Conservation (phyloP, 1,284 basidiomycete genomes). For the Malassezia nana region DNA sequence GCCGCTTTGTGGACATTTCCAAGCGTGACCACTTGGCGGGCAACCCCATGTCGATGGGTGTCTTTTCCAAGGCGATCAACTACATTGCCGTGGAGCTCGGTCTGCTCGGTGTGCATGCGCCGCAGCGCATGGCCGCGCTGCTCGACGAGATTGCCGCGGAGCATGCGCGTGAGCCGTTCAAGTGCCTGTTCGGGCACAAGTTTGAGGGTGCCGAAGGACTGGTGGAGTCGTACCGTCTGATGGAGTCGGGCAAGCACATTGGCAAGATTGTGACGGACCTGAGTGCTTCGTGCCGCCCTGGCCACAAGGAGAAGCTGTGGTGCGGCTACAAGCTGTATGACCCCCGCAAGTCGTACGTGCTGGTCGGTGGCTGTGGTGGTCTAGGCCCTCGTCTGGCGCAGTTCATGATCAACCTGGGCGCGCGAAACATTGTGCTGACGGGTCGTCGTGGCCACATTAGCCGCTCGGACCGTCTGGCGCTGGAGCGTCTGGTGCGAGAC, state of each 20-base stretch:
- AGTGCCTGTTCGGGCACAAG: constrained; percentile 12
- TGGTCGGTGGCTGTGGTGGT: constrained; percentile 23
- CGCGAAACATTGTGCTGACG: constrained; percentile 22
- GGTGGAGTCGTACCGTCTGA: constrained; percentile 18
- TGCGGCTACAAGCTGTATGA: constrained; percentile 16
- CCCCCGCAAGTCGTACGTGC: constrained; percentile 19
- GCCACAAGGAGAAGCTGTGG: constrained; percentile 3
- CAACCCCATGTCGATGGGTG: constrained; percentile 19
- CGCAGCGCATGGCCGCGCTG: constrained; percentile 11
- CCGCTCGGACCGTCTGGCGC: constrained; percentile 18
- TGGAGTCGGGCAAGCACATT: constrained; percentile 20
- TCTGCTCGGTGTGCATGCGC: constrained; percentile 16
- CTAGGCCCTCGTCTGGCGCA: constrained; percentile 19
- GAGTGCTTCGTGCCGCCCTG: not conserved
- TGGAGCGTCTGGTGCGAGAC: constrained; percentile 18
- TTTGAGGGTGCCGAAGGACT: constrained; percentile 16
- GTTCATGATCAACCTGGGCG: constrained; percentile 17
- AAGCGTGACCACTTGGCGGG: constrained; percentile 20
- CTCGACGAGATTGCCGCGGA: constrained; percentile 18
- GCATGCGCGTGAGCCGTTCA: constrained; percentile 16
- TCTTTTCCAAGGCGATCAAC: constrained; percentile 21
- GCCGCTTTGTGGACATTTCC: constrained; percentile 20
- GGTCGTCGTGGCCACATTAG: constrained; percentile 19
- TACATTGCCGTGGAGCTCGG: constrained; percentile 21
- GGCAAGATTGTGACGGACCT: constrained; percentile 20